Evolutionary conservation across 2,329 filamentous ascomycete genomes (phyloP), one percentile per base, ranked within the genome.

Genomic region (Arachnopeziza araneosa): DNA sequence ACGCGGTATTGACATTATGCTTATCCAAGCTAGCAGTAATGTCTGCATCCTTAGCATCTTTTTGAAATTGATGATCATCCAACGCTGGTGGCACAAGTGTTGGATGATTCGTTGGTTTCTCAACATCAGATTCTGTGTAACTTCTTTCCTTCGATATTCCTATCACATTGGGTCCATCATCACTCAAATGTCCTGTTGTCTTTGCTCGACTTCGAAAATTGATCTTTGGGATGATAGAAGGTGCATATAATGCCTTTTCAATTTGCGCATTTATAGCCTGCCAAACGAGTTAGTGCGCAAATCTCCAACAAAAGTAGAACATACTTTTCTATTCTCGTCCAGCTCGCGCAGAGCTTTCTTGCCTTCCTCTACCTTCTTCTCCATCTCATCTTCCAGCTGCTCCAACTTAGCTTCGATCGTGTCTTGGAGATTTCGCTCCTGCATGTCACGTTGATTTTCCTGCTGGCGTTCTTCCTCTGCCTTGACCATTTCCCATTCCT

Each of bases 201-300:
- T 44, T 44, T 8, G 36, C 36, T 55, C 68, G 59, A 58, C 66
- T 68, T 22, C 64, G 63, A 32, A 65, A 70, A 10, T 54, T 58
- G 12, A 70, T 65, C 12, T 61, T 61, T 5, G 68, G 68, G 30
- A 68, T 61, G 2, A 68, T 65, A 30, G 66, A 64, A 21, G 67
- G 64, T 53, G 60, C 59, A 49, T 66, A 68, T 8, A 71, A 60
- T 3, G 63, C 65, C 7, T 57, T 64, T 24, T 70, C 68, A 23
- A 71, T 70, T 56, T 68, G 61, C 2, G 59, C 63, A 58, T 69
- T 71, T 56, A 71, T 69, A 10, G 59, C 59, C 68, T 71, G 30
- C 26, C 36, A 52, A 26, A n/a, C n/a, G 19, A 56, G 19, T 61
- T 50, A 61, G 48, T 1, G 36, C 36, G 48, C 36, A n/a, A 22